Evolutionary conservation across 2,329 filamentous ascomycete species (phyloP).

Genomic region (Didymella keratinophila): DNA sequence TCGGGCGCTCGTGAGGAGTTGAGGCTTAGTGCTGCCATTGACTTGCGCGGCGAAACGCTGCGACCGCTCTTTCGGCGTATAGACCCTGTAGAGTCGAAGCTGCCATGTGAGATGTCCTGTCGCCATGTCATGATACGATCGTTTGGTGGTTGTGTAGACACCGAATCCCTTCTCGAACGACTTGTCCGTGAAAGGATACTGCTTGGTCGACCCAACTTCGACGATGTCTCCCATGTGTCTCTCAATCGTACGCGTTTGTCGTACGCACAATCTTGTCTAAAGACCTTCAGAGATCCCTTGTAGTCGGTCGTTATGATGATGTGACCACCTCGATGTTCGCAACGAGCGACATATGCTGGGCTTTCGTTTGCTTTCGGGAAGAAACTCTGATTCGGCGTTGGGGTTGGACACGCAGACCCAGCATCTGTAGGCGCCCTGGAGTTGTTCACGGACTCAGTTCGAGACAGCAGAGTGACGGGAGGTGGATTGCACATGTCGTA

Average conservation of each 20-base stretch:
- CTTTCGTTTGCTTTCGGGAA: conserved; percentile 65
- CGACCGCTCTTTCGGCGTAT: conserved; percentile 42
- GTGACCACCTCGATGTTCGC: conserved; percentile 79
- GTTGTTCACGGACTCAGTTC: conserved; percentile 67
- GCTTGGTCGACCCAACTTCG: conserved; percentile 59
- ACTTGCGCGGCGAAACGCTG: conserved; percentile 60
- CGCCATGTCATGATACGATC: conserved; percentile 92
- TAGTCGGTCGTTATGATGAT: conserved; percentile 94
- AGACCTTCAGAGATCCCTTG: conserved; percentile 88
- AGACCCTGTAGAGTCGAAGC: conserved; percentile 52
- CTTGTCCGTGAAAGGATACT: conserved; percentile 66
- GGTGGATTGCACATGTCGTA: conserved; percentile 97
- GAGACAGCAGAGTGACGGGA: conserved; percentile 80
- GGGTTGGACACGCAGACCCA: conserved; percentile 45
- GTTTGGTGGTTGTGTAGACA: conserved; percentile 60
- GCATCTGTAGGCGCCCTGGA: conserved; percentile 58
- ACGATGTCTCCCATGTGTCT: conserved; percentile 76
- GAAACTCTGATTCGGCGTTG: conserved; percentile 45
- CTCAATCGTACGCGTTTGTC: conserved; percentile 70
- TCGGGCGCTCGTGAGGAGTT: conserved; percentile 26
- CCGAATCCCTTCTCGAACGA: conserved; percentile 56
- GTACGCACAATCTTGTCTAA: conserved; percentile 91
- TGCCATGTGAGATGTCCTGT: conserved; percentile 68
- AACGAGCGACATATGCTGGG: conserved; percentile 78
- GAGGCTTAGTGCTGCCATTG: conserved; percentile 37